Evolutionary conservation across 305 asterid species (phyloP).

Genomic region (Caryopteris hybrid): DNA sequence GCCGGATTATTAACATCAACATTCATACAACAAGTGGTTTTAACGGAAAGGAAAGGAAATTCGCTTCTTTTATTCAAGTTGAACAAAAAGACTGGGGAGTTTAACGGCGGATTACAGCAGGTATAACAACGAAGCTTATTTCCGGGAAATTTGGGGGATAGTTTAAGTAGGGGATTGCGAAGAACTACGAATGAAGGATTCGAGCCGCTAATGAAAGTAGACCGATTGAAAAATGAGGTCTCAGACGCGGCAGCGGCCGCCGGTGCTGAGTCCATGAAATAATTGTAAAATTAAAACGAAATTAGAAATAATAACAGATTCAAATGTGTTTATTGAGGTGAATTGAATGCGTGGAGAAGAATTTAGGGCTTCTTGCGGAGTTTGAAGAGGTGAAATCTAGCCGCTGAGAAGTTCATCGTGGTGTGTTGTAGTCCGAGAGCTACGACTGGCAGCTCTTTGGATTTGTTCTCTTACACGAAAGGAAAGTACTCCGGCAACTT

Average conservation of each 20-base stretch:
- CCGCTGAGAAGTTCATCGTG: slow-evolving; percentile 43
- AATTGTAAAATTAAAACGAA: neutral
- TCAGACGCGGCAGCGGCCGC: slow-evolving; percentile 37
- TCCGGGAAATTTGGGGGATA: slow-evolving; percentile 28
- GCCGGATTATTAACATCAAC: slow-evolving; percentile 13
- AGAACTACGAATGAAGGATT: slow-evolving; percentile 27
- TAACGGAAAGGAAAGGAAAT: slow-evolving; percentile 4
- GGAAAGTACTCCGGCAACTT: slow-evolving; percentile 28
- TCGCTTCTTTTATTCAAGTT: slow-evolving; percentile 15
- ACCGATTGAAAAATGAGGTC: slow-evolving; percentile 29
- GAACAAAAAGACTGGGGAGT: slow-evolving; percentile 25
- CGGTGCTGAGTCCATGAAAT: slow-evolving; percentile 56
- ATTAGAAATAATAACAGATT: neutral
- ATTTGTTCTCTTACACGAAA: slow-evolving; percentile 9
- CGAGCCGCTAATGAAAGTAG: slow-evolving; percentile 23
- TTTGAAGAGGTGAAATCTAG: slow-evolving; percentile 40
- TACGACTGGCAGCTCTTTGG: slow-evolving; percentile 24
- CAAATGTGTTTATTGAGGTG: neutral
- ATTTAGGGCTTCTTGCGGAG: slow-evolving; percentile 29
- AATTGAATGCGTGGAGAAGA: neutral
- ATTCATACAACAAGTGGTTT: slow-evolving; percentile 17
- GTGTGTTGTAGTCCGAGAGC: slow-evolving; percentile 26
- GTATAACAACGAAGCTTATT: slow-evolving; percentile 27
- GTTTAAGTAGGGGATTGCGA: slow-evolving; percentile 26
- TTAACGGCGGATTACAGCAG: slow-evolving; percentile 26